A percentile compares a stretch with the other conserved stretches of the same genome.
These are phyloP conservation scores for Coemansia sp. DNA, from an alignment of 192 early-diverging fungal genomes.

Conservation along the genomic window DNA sequence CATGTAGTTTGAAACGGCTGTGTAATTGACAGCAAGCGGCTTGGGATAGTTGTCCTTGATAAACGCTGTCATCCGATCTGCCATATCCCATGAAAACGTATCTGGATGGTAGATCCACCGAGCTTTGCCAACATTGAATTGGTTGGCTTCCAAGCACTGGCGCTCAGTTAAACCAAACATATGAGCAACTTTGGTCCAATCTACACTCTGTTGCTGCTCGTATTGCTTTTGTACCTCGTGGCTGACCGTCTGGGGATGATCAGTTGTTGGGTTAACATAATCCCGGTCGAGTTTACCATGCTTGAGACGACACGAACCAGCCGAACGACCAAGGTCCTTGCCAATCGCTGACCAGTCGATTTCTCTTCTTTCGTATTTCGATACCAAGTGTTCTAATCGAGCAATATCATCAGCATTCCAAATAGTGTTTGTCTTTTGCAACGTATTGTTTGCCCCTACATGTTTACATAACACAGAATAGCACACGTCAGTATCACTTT, in stretches of 20 bases:
- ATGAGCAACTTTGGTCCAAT: constrained; percentile 7
- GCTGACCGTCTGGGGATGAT: background rate
- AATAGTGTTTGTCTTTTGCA: no score
- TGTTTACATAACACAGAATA: no score
- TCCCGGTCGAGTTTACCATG: no score
- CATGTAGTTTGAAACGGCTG: constrained; percentile 24
- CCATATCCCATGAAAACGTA: constrained; percentile 6
- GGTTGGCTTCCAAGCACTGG: constrained; percentile 14
- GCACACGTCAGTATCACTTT: no score
- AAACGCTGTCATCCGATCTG: constrained; percentile 12
- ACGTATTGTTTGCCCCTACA: no score
- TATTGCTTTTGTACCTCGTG: background rate
- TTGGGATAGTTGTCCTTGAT: constrained; percentile 13
- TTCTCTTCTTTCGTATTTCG: no score
- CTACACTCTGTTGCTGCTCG: background rate
- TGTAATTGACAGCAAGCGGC: constrained; percentile 4
- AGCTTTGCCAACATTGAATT: background rate
- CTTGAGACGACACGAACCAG: no score
- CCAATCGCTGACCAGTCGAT: no score
- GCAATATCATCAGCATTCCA: no score
- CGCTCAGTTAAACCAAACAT: background rate
- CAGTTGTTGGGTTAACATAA: background rate
- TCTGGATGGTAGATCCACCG: background rate
- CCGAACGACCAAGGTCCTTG: no score
- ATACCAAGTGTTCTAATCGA: no score